A percentile compares a stretch with the other conserved stretches of the same genome.
These are phyloP conservation scores for Ustilago lituana DNA, from an alignment of 1,284 basidiomycete genomes.

Conservation along the genomic window DNA sequence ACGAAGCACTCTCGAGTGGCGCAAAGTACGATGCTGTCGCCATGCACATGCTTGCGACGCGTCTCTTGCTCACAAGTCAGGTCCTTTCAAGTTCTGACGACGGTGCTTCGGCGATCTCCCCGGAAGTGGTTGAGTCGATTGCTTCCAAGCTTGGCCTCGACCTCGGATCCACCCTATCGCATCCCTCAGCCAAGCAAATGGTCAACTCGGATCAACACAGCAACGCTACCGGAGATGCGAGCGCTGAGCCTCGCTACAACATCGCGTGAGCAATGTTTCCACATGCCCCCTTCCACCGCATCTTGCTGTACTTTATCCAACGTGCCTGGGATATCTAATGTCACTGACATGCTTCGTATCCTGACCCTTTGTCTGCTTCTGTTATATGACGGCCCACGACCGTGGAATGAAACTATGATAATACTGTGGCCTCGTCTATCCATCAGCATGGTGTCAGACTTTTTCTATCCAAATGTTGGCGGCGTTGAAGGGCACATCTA, in stretches of 20 bases:
- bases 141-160: conserved; percentile 25
- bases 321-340: background rate
- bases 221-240: conserved; percentile 1
- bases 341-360: background rate
- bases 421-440: background rate
- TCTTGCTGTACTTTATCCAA: background rate
- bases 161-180: background rate
- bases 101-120: background rate
- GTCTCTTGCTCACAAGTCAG: conserved; percentile 18
- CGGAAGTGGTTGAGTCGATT: conserved; percentile 10
- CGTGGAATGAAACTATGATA: background rate
- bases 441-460: conserved; percentile 90
- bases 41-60: conserved; percentile 32
- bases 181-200: background rate
- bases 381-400: background rate
- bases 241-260: conserved; percentile 32
- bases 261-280: conserved; percentile 44
- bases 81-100: background rate
- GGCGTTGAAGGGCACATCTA: conserved; percentile 98
- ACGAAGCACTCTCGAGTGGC: background rate
- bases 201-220: background rate
- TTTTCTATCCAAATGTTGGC: conserved; percentile 93
- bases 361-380: background rate
- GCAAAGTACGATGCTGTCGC: conserved; percentile 16
- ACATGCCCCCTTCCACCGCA: background rate